These are phyloP conservation scores for Speleostelium caveatum DNA, from an alignment of 78 protist species.

Conservation along the genomic window DNA sequence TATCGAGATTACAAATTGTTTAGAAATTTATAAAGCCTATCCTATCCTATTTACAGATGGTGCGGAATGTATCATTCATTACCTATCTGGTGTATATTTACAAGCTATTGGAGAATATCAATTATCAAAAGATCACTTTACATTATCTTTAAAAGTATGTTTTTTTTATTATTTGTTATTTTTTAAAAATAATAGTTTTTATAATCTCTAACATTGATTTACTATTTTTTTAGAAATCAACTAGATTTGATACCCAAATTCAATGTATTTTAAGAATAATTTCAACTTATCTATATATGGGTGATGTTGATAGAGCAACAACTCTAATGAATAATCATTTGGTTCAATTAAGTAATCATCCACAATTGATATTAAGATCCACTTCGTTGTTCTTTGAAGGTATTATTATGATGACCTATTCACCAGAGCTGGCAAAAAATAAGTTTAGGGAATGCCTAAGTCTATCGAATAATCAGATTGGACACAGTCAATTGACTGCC, in stretches of 20 bases:
- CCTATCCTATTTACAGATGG: slow-evolving; percentile 39
- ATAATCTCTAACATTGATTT: not conserved
- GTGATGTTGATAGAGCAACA: slow-evolving; percentile 3
- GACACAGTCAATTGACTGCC: slow-evolving; percentile 39
- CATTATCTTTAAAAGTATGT: slow-evolving; percentile 24
- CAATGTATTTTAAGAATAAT: slow-evolving; percentile 36
- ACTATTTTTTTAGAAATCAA: slow-evolving; percentile 35
- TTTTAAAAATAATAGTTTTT: not conserved
- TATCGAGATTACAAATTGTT: slow-evolving; percentile 10
- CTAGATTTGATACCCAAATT: slow-evolving; percentile 63
- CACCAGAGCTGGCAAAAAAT: slow-evolving; percentile 18
- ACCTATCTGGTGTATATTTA: slow-evolving; percentile 16
- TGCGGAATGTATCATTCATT: slow-evolving; percentile 29
- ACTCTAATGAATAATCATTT: slow-evolving; percentile 21
- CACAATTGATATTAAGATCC: slow-evolving; percentile 26
- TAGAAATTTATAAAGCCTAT: slow-evolving; percentile 4
- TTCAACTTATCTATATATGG: not conserved
- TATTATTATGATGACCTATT: not conserved
- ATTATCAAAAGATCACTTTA: slow-evolving; percentile 11
- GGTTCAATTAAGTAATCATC: slow-evolving; percentile 39
- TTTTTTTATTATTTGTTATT: too few relatives aligned
- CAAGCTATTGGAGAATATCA: slow-evolving; percentile 25
- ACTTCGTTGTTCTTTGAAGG: slow-evolving; percentile 31
- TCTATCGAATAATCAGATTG: slow-evolving; percentile 26
- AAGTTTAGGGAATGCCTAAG: slow-evolving; percentile 49